Evolutionary conservation across 108 stramenopile genomes (phyloP).

Genomic region (Skeletonema tropicum): DNA sequence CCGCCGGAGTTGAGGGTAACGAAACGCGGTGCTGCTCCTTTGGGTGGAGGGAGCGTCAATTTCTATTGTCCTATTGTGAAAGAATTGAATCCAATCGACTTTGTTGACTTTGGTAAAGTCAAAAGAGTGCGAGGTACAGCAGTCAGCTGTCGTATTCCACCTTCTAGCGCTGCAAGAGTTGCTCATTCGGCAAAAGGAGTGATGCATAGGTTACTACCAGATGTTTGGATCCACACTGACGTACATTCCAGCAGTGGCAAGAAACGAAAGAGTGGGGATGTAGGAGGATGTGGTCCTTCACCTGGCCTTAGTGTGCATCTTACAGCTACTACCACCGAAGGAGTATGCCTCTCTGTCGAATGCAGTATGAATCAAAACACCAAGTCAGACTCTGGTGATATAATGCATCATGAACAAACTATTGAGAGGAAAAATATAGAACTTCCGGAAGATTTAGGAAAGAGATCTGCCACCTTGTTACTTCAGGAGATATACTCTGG

Average conservation of each 20-base stretch:
- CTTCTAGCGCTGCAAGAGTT: conserved; percentile 92
- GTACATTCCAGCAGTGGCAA: conserved; percentile 64
- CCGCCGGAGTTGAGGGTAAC: conserved; percentile 59
- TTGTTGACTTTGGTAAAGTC: conserved; percentile 90
- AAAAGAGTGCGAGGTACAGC: conserved; percentile 97
- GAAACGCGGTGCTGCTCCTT: conserved; percentile 82
- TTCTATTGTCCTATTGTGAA: conserved; percentile 91
- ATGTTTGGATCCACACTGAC: conserved; percentile 97
- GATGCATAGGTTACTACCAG: conserved; percentile 88
- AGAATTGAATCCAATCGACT: conserved; percentile 78
- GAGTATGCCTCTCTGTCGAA: conserved; percentile 85
- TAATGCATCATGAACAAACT: conserved; percentile 1
- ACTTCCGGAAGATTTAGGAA: conserved; percentile 95
- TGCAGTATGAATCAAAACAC: conserved; percentile 58
- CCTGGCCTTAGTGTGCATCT: conserved; percentile 89
- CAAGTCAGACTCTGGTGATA: not conserved
- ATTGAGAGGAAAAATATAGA: conserved; percentile 59
- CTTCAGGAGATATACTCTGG: conserved; percentile 92
- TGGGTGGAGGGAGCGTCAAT: conserved; percentile 84
- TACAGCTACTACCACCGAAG: conserved; percentile 90
- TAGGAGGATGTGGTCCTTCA: conserved; percentile 67
- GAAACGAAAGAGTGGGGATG: conserved; percentile 45
- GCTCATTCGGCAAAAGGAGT: conserved; percentile 94
- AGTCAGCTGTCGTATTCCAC: conserved; percentile 87
- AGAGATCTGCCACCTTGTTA: conserved; percentile 79